These are phyloP conservation scores for Aureobasidium mangrovei DNA, from an alignment of 2,329 filamentous ascomycete genomes.

Conservation along the genomic window DNA sequence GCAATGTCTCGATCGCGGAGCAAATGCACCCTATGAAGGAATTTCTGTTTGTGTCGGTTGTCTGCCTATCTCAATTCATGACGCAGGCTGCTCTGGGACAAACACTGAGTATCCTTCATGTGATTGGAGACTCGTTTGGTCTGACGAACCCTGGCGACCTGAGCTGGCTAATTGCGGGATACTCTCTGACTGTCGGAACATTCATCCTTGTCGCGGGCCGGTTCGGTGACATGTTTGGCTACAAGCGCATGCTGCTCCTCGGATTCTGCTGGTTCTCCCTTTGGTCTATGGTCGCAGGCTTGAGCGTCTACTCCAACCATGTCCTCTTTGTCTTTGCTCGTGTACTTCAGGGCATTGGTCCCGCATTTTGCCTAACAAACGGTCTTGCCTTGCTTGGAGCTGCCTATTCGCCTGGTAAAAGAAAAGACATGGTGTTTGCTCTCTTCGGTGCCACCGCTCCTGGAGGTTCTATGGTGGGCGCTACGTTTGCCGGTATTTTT, in stretches of 20 bases:
- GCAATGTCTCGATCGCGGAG: conserved; percentile 10
- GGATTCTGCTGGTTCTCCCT: conserved; percentile 33
- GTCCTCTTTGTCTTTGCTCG: conserved; percentile 30
- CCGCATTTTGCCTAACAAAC: conserved; percentile 30
- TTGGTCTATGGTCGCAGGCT: conserved; percentile 27
- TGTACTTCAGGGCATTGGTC: conserved; percentile 33
- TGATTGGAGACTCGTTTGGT: conserved; percentile 38
- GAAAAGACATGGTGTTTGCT: conserved; percentile 28
- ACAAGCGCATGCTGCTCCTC: conserved; percentile 33
- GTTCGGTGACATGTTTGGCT: conserved; percentile 35
- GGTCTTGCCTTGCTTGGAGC: conserved; percentile 30
- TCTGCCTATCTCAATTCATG: conserved; percentile 13
- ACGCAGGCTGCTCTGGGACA: conserved; percentile 10
- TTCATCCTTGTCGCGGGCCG: conserved; percentile 38
- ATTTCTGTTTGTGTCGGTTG: conserved; percentile 7
- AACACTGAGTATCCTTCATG: conserved; percentile 32
- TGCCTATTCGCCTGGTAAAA: conserved; percentile 17
- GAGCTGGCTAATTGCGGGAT: conserved; percentile 37
- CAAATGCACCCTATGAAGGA: background rate
- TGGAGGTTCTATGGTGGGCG: conserved; percentile 28
- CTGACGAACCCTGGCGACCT: conserved; percentile 33
- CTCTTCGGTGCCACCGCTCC: conserved; percentile 31
- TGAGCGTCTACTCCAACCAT: conserved; percentile 32
- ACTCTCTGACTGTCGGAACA: conserved; percentile 36
- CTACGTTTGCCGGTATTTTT: conserved; percentile 27